Evolutionary conservation across 2,329 filamentous ascomycete species (phyloP).

Genomic region (Beauveria sp.): DNA sequence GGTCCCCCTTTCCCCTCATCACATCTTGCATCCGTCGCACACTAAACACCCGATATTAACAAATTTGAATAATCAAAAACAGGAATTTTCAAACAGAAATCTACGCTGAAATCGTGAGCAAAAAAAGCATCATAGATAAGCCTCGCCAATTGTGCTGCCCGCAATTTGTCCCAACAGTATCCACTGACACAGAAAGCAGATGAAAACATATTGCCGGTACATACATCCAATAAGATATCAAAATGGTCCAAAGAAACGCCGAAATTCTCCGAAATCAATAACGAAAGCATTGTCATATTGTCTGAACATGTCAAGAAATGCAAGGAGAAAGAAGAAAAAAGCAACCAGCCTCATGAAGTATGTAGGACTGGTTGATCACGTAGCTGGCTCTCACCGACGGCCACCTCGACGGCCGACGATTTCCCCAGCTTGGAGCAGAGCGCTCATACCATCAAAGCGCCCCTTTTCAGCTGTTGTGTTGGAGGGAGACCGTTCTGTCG

Average conservation of each 20-base stretch:
- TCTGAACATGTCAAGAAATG: background rate
- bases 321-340: background rate
- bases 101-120: constrained; percentile 1
- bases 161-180: background rate
- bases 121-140: background rate
- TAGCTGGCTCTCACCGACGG: constrained; percentile 5
- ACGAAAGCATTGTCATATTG: background rate
- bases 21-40: background rate
- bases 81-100: background rate
- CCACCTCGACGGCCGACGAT: constrained; percentile 42
- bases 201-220: background rate
- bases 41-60: background rate
- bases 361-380: background rate
- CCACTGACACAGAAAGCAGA: background rate
- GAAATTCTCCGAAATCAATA: background rate
- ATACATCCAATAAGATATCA: background rate
- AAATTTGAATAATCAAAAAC: background rate
- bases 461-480: constrained; percentile 22
- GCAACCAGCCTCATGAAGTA: background rate
- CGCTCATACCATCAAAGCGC: constrained; percentile 50
- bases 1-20: too few species aligned
- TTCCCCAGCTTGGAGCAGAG: constrained; percentile 50
- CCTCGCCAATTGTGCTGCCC: background rate
- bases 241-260: background rate
- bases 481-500: constrained; percentile 16